Evolutionary conservation across 164 flowering plant species (phyloP).

Genomic region (Houttuynia cordata): DNA sequence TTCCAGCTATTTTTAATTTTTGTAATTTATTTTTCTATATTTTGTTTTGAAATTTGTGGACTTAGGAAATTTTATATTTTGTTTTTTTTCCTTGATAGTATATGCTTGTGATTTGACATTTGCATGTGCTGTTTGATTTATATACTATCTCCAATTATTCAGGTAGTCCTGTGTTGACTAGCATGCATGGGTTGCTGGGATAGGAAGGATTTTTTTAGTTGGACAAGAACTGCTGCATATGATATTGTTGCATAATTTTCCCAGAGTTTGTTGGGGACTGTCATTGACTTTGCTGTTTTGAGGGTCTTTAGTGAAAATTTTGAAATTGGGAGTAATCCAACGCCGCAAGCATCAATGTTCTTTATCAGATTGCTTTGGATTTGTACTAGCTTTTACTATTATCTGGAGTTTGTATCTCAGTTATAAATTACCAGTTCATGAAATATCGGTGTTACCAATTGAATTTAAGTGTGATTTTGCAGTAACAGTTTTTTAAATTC

Average conservation of each 20-base stretch:
- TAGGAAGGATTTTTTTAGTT: no score
- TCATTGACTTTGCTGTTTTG: not conserved
- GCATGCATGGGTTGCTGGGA: not conserved
- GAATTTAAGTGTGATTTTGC: not conserved
- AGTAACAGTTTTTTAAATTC: no score
- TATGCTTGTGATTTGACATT: not conserved
- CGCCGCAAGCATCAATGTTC: not conserved
- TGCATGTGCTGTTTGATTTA: not conserved
- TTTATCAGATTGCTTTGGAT: no score
- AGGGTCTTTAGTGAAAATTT: not conserved
- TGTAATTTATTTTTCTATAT: no score
- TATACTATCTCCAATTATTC: no score
- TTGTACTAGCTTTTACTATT: not conserved
- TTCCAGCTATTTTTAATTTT: no score
- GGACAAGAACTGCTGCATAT: not conserved
- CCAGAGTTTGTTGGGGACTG: not conserved
- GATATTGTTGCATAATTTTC: not conserved
- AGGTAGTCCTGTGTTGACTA: no score
- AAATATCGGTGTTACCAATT: not conserved
- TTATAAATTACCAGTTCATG: not conserved
- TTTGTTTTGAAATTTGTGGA: no score
- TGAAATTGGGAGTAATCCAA: not conserved
- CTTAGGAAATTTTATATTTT: no score
- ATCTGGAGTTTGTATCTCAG: not conserved
- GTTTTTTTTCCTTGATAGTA: no score